phyloP scores from a whole-genome alignment of 805 yeast genomes.

The Middelhovenomyces tepae region DNA sequence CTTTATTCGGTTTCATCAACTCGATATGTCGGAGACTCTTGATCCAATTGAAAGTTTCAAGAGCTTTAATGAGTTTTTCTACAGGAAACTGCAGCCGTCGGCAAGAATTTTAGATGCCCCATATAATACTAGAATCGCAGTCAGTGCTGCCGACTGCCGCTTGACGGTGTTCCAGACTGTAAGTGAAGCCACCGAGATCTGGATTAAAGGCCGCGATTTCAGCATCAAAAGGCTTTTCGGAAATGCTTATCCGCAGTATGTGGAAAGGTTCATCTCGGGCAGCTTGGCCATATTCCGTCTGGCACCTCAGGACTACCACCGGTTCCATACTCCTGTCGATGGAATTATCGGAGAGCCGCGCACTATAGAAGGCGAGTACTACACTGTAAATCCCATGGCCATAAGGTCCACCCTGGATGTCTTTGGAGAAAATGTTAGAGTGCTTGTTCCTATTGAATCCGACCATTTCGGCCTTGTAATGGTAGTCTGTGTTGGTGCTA shows the following conservation, averaged over 20 bases:
- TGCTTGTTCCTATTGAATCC: constrained; percentile 67
- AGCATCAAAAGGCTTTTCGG: constrained; percentile 53
- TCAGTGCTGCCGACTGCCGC: constrained; percentile 85
- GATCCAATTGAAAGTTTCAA: constrained; percentile 42
- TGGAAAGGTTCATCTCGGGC: constrained; percentile 36
- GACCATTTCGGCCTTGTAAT: constrained; percentile 69
- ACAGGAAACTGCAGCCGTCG: constrained; percentile 61
- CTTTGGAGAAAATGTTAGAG: constrained; percentile 83
- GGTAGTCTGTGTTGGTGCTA: constrained; percentile 85
- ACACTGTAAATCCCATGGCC: constrained; percentile 97
- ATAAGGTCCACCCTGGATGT: constrained; percentile 81
- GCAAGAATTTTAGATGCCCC: constrained; percentile 63
- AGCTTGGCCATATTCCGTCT: constrained; percentile 73
- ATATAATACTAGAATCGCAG: constrained; percentile 40
- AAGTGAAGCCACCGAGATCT: constrained; percentile 54
- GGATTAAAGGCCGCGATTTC: constrained; percentile 86
- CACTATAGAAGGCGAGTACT: constrained; percentile 79
- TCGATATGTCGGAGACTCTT: constrained; percentile 64
- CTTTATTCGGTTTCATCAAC: constrained; percentile 73
- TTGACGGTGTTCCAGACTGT: constrained; percentile 60
- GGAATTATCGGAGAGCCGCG: constrained; percentile 62
- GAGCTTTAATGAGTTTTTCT: constrained; percentile 86
- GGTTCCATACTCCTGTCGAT: constrained; percentile 82
- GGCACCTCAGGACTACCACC: constrained; percentile 96
- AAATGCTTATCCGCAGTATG: constrained; percentile 31